Conservation (phyloP, 108 stramenopile species). For the Fistulifera pelliculosa region DNA sequence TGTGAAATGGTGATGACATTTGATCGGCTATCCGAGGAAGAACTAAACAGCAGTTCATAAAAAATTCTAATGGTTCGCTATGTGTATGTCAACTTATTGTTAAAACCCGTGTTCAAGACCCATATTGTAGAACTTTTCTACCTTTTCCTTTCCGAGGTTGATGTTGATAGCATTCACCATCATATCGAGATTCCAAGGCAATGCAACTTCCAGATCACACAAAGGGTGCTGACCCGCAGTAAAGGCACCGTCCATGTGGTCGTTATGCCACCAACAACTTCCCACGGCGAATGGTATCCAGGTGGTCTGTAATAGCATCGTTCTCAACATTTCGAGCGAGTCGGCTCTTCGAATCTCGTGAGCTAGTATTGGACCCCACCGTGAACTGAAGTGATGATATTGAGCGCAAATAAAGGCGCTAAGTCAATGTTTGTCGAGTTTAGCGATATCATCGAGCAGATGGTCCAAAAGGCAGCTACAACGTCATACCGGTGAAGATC, state of each 20-base stretch:
- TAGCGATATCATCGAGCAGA: conserved; percentile 16
- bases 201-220: neutral
- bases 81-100: too few species aligned
- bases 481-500: conserved; percentile 39
- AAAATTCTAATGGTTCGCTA: too few species aligned
- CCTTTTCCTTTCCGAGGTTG: neutral
- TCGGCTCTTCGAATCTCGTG: neutral
- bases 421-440: neutral
- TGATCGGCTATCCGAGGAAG: conserved; percentile 69
- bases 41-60: conserved; percentile 1
- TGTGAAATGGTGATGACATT: conserved; percentile 91
- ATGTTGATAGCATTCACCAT: neutral
- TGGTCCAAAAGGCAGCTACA: conserved; percentile 43
- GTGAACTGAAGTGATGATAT: neutral
- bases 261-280: neutral
- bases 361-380: neutral
- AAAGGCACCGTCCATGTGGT: conserved; percentile 16
- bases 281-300: conserved; percentile 27
- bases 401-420: neutral
- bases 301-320: conserved; percentile 25
- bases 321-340: conserved; percentile 6
- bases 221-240: neutral
- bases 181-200: neutral
- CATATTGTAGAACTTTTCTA: neutral
- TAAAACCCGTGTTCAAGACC: neutral